Percentiles rank a stretch among this genome's conserved stretches.
Conservation (phyloP, 2,329 filamentous ascomycete species). For the Colletotrichum trifolii region DNA sequence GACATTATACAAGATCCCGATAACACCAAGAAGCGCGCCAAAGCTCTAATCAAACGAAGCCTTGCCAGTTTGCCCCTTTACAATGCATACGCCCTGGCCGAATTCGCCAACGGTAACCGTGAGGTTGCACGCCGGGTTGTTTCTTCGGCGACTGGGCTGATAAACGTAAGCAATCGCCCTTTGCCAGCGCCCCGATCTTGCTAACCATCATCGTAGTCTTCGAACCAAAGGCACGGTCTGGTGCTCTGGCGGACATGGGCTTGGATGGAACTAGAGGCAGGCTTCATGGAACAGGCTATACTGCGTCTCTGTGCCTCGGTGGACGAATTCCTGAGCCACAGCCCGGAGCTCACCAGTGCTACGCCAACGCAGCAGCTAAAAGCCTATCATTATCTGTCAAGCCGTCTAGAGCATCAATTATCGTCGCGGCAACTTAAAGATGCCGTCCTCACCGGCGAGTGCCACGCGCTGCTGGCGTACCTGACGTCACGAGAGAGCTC, state of each 20-base stretch:
- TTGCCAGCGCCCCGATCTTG: neutral
- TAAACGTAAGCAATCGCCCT: constrained; percentile 43
- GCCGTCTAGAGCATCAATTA: constrained; percentile 66
- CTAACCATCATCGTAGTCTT: constrained; percentile 10
- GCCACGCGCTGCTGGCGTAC: constrained; percentile 75
- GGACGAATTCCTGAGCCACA: constrained; percentile 43
- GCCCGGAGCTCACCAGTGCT: constrained; percentile 38
- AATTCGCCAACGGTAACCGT: constrained; percentile 67
- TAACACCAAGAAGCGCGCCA: constrained; percentile 76
- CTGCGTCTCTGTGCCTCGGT: constrained; percentile 53
- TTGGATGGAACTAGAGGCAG: constrained; percentile 71
- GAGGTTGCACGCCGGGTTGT: constrained; percentile 74
- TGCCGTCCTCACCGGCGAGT: constrained; percentile 69
- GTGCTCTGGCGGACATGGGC: constrained; percentile 70
- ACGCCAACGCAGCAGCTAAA: constrained; percentile 61
- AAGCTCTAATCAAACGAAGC: constrained; percentile 75
- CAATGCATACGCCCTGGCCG: constrained; percentile 81
- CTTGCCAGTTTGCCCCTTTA: constrained; percentile 76
- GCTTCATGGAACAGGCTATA: constrained; percentile 48
- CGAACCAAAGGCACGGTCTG: constrained; percentile 38
- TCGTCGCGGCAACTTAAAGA: constrained; percentile 58
- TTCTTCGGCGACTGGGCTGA: constrained; percentile 66
- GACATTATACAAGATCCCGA: constrained; percentile 66
- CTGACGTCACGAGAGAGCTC: constrained; percentile 57
- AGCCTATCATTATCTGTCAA: constrained; percentile 62